Conservation (phyloP, 1,139 yeast species). For the Meyerozyma sp. region DNA sequence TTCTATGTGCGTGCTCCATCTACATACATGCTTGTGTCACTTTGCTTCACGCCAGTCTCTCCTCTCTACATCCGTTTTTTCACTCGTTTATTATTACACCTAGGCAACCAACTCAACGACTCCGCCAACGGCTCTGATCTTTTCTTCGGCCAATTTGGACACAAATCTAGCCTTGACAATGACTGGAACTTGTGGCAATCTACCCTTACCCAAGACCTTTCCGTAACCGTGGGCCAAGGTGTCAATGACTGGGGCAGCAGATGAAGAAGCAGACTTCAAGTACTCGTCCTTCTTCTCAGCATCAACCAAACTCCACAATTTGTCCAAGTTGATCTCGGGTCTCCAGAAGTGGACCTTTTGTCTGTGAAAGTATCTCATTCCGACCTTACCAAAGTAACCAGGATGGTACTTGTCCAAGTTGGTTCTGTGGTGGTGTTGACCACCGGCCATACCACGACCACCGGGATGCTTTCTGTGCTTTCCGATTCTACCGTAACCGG, state of each 20-base stretch:
- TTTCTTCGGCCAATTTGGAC: constrained; percentile 98
- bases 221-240: constrained; percentile 99
- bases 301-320: constrained; percentile 96
- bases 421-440: constrained; percentile 99
- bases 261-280: constrained; percentile 77
- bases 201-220: constrained; percentile 99
- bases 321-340: constrained; percentile 97
- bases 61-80: background rate
- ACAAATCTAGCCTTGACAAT: constrained; percentile 99
- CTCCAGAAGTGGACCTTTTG: constrained; percentile 96
- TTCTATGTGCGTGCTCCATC: no score
- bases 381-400: constrained; percentile 99
- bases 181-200: constrained; percentile 96
- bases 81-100: constrained; percentile 15
- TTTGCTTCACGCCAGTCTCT: background rate
- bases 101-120: constrained; percentile 98
- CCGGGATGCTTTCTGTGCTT: constrained; percentile 99
- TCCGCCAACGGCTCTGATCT: constrained; percentile 99
- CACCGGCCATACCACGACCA: constrained; percentile 99
- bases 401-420: constrained; percentile 99
- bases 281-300: constrained; percentile 93
- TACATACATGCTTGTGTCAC: no score
- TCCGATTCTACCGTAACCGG: constrained; percentile 98
- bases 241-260: constrained; percentile 98
- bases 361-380: constrained; percentile 99